Base-by-base conservation (phyloP, 768 basidiomycete species). In the Candolleomyces aberdarensis region DNA sequence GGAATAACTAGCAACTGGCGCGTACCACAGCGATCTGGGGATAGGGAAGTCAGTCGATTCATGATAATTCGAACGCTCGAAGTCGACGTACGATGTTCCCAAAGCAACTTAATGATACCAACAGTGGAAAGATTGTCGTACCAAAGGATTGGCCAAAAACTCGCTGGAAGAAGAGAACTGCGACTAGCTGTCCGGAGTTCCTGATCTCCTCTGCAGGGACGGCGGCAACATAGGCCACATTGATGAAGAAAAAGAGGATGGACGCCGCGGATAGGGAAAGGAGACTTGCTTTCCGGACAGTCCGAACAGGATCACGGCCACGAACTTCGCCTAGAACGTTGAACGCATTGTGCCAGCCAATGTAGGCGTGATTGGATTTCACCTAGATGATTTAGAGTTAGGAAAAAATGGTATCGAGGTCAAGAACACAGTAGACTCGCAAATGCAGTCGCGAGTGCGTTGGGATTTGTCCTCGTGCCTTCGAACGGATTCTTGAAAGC, bases 401-500 rank as follows among this genome's bases (percentile, higher is more conserved):
- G 8, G 29, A 57, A 40, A 52, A n/a, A 11, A 11, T 15, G 29
- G 5, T 19, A n/a, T 31, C 32, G 13, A 47, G 15, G 19, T 9
- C 19, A 20, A 26, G 26, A 26, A 14, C 26, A 51, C 49, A 9
- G 36, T 9, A 32, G 11, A 51, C 67, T 58, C 49, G 74, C 75
- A 51, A 75, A 69, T 9, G 73, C 74, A 11, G 70, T 73, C 15
- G 76, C 72, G 4, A 74, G 66, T 14, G 80, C 81, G 61, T 84
- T 82, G 43, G 77, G 74, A 58, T 68, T 75, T 50, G 65, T 65
- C 36, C 76, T 75, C 1, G 80, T 84, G 14, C 85, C 85, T 7
- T 79, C 75, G 57, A 88, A 89, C 0, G 81, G 78, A 62, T 86
- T 65, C 39, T 69, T 72, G 67, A 89, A 88, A 67, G 85, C 84